These are phyloP conservation scores for Astrocystis sublimbata DNA, from an alignment of 495 filamentous ascomycete genomes.

Conservation along the genomic window DNA sequence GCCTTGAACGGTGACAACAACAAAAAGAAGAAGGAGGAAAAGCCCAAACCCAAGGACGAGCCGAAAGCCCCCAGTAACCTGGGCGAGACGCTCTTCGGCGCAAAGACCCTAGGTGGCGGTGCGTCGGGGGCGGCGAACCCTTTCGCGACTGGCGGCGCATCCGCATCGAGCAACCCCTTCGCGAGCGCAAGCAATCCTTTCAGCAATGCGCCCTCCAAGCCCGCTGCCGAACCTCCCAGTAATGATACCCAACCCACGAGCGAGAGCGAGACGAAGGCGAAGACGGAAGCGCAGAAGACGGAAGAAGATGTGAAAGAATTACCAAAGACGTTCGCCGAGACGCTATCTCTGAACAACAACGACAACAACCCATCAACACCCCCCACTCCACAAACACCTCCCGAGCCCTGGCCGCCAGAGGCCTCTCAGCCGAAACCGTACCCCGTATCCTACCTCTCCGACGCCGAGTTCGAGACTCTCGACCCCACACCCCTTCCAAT, in stretches of 20 bases:
- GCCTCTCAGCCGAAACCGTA: slow-evolving; percentile 67
- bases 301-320: slow-evolving; percentile 42
- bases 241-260: background rate
- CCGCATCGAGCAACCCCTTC: slow-evolving; percentile 32
- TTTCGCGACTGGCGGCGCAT: slow-evolving; percentile 38
- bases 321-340: slow-evolving; percentile 70
- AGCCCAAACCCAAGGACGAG: slow-evolving; percentile 38
- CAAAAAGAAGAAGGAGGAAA: slow-evolving; percentile 40
- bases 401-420: slow-evolving; percentile 73
- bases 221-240: slow-evolving; percentile 29
- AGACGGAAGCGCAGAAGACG: slow-evolving; percentile 29
- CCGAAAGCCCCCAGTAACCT: slow-evolving; percentile 43
- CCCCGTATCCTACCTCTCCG: slow-evolving; percentile 71
- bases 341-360: slow-evolving; percentile 54
- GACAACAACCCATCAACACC: too few relatives aligned
- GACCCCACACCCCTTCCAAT: slow-evolving; percentile 49
- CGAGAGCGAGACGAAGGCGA: slow-evolving; percentile 15
- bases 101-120: slow-evolving; percentile 35
- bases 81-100: slow-evolving; percentile 60
- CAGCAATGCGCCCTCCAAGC: slow-evolving; percentile 16
- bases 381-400: slow-evolving; percentile 40
- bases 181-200: slow-evolving; percentile 31
- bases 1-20: slow-evolving; percentile 33
- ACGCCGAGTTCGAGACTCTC: slow-evolving; percentile 90
- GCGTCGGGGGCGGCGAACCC: slow-evolving; percentile 39